Evolutionary conservation across 495 filamentous ascomycete genomes (phyloP).

Genomic region (Pseudotulostoma volvatum): DNA sequence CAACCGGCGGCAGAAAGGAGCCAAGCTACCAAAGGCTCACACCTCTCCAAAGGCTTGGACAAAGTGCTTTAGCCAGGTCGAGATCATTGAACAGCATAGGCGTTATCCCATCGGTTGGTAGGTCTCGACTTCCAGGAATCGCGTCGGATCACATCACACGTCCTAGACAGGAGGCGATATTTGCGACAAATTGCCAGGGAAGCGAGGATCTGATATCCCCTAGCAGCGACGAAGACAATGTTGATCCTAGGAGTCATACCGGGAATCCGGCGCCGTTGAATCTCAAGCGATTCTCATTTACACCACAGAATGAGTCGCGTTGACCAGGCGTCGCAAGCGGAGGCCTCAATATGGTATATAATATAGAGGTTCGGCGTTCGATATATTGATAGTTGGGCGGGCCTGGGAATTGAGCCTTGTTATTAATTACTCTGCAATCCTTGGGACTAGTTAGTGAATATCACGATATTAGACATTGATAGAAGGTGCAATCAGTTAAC

Average conservation of each 20-base stretch:
- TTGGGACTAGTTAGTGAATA: no score
- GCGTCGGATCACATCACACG: no score
- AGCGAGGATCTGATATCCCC: slow-evolving; percentile 66
- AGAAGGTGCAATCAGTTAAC: no score
- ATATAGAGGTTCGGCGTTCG: no score
- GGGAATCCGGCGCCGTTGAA: slow-evolving; percentile 19
- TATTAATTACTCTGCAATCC: no score
- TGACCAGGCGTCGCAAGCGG: no score
- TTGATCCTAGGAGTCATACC: slow-evolving; percentile 12
- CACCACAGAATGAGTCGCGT: slow-evolving; percentile 15
- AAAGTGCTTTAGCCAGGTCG: slow-evolving; percentile 29
- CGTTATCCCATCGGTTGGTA: slow-evolving; percentile 3
- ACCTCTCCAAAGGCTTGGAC: slow-evolving; percentile 31
- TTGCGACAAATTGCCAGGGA: slow-evolving; percentile 22
- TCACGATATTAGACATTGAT: no score
- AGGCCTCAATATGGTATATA: no score
- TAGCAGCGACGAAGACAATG: slow-evolving; percentile 48
- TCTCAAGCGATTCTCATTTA: slow-evolving; percentile 39
- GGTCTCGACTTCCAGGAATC: background rate
- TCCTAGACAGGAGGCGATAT: background rate
- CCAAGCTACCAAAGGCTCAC: slow-evolving; percentile 20
- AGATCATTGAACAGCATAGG: slow-evolving; percentile 17
- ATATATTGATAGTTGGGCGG: no score
- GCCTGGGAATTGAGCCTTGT: no score
- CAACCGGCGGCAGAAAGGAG: slow-evolving; percentile 1